A percentile compares a stretch with the other conserved stretches of the same genome.
These are phyloP conservation scores for Choanephora cucurbitarum DNA, from an alignment of 371 early-diverging fungal species.

Conservation along the genomic window DNA sequence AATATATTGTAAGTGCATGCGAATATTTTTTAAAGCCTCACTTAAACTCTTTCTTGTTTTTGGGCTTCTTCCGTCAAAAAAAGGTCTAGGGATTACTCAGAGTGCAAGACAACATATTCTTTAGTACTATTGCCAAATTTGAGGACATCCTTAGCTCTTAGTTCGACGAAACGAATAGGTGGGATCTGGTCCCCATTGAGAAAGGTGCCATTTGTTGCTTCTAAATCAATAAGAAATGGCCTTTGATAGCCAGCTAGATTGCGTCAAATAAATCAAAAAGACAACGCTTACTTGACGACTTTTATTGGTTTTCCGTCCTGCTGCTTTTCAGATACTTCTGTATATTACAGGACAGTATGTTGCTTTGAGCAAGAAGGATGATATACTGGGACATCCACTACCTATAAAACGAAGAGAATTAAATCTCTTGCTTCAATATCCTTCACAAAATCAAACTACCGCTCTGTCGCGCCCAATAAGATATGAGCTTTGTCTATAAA, in stretches of 20 bases:
- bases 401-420: slow-evolving; percentile 42
- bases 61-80: too few relatives aligned
- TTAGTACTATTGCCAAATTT: slow-evolving; percentile 89
- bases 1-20: too few relatives aligned
- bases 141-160: slow-evolving; percentile 79
- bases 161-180: slow-evolving; percentile 78
- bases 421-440: slow-evolving; percentile 5
- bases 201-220: slow-evolving; percentile 89
- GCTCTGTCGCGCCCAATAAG: slow-evolving; percentile 88
- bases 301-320: slow-evolving; percentile 36
- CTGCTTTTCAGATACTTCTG: slow-evolving; percentile 13
- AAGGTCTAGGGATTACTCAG: slow-evolving; percentile 40
- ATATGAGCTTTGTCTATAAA: slow-evolving; percentile 87
- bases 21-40: too few relatives aligned
- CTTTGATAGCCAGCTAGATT: slow-evolving; percentile 32
- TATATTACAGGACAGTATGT: slow-evolving; percentile 83
- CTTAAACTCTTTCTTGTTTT: too few relatives aligned
- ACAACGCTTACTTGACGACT: slow-evolving; percentile 51
- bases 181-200: slow-evolving; percentile 82
- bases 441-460: slow-evolving; percentile 40
- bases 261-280: not conserved
- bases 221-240: slow-evolving; percentile 94
- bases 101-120: slow-evolving; percentile 88
- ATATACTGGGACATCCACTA: slow-evolving; percentile 89
- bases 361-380: slow-evolving; percentile 88